A percentile compares a stretch with the other conserved stretches of the same genome.
phyloP scores from a whole-genome alignment of 768 basidiomycete genomes.

The Leccinum variicolor region DNA sequence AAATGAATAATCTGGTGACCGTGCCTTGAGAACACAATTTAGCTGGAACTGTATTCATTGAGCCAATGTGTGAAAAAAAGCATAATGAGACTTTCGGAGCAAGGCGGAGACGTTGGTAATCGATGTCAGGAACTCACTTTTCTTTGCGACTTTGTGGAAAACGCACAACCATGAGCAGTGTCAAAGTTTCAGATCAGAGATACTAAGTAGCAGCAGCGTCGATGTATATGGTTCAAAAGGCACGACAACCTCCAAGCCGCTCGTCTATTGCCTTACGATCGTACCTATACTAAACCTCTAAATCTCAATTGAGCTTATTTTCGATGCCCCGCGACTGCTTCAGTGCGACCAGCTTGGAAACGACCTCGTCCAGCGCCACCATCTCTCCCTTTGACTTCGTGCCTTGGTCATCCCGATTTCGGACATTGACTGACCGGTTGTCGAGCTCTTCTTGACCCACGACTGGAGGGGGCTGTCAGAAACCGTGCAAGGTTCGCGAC shows the following conservation, averaged over 20 bases:
- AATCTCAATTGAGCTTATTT: conserved; percentile 45
- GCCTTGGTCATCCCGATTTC: conserved; percentile 92
- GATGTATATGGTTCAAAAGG: not conserved
- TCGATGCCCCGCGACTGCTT: conserved; percentile 55
- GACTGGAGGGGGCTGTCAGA: conserved; percentile 47
- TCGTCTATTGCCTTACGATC: not conserved
- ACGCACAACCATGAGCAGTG: no score
- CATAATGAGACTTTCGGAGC: no score
- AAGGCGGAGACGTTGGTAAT: no score
- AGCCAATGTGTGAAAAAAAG: no score
- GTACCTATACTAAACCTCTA: conserved; percentile 3
- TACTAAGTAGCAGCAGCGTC: not conserved
- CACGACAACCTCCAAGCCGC: not conserved
- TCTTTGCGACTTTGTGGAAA: no score
- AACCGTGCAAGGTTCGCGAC: not conserved
- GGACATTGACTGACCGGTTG: conserved; percentile 84
- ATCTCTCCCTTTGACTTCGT: conserved; percentile 79
- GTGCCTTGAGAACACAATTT: no score
- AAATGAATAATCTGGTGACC: no score
- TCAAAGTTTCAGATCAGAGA: no score
- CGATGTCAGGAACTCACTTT: no score
- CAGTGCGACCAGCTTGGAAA: conserved; percentile 65
- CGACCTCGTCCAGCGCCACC: conserved; percentile 65
- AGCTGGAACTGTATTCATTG: no score
- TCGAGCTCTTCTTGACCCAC: conserved; percentile 94